Percentiles rank a stretch among this genome's conserved stretches.
Evolutionary conservation across 345 rosid genomes (phyloP).

Genomic region (Eucalyptus pauciflora): DNA sequence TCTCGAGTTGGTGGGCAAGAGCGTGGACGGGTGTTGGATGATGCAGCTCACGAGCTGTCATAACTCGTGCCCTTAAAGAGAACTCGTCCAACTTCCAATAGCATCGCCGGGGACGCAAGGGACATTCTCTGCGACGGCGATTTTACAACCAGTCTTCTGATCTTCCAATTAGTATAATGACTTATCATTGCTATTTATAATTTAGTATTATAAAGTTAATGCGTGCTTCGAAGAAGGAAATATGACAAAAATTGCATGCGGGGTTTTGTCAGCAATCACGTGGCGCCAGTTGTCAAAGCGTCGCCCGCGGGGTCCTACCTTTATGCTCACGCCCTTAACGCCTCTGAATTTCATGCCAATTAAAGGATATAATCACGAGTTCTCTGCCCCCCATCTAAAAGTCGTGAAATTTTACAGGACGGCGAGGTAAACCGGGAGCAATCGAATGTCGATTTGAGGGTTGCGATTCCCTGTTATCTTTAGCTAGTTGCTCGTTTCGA

Average conservation of each 20-base stretch:
- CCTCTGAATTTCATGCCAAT: background rate
- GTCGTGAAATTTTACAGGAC: background rate
- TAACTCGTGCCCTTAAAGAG: background rate
- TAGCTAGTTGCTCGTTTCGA: background rate
- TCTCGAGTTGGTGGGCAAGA: no score
- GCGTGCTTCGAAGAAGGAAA: background rate
- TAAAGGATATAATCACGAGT: background rate
- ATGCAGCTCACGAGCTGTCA: background rate
- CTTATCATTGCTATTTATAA: no score
- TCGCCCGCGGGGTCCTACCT: background rate
- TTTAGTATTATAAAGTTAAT: background rate
- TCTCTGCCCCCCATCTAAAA: background rate
- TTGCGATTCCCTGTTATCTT: background rate
- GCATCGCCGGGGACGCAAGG: background rate
- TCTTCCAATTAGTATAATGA: background rate
- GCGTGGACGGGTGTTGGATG: background rate
- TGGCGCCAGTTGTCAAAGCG: constrained; percentile 14
- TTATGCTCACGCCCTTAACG: background rate
- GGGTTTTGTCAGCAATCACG: constrained; percentile 1
- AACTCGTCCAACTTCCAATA: background rate
- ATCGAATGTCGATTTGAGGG: background rate
- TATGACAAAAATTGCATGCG: background rate
- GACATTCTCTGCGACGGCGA: background rate
- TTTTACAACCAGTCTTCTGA: background rate
- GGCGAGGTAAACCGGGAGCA: background rate